Percentiles rank a stretch among this genome's conserved stretches.
phyloP scores from a whole-genome alignment of 2,329 filamentous ascomycete species.

The Penicillium sp. region DNA sequence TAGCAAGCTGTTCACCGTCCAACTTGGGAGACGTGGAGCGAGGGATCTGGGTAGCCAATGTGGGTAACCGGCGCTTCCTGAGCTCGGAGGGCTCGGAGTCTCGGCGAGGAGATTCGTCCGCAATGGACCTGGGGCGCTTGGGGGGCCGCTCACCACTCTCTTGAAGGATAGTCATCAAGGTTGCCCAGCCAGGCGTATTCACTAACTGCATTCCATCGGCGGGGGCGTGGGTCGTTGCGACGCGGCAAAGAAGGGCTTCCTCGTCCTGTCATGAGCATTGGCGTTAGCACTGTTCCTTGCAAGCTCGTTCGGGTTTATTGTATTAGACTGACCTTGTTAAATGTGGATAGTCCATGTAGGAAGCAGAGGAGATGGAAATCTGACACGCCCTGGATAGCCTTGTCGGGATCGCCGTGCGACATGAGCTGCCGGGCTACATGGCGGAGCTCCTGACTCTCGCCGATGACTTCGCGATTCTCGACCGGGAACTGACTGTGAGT shows the following conservation, averaged over 20 bases:
- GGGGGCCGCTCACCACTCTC: slow-evolving; percentile 94
- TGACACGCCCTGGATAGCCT: slow-evolving; percentile 65
- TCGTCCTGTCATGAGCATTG: slow-evolving; percentile 62
- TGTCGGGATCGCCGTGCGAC: slow-evolving; percentile 55
- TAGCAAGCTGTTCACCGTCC: slow-evolving; percentile 57
- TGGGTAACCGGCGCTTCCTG: slow-evolving; percentile 25
- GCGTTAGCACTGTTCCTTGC: slow-evolving; percentile 12
- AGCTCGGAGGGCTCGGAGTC: slow-evolving; percentile 30
- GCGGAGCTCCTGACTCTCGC: slow-evolving; percentile 74
- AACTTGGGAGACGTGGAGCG: slow-evolving; percentile 39
- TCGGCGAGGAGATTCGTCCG: slow-evolving; percentile 36
- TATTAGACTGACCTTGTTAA: slow-evolving; percentile 66
- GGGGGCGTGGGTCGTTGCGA: slow-evolving; percentile 74
- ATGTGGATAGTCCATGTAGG: slow-evolving; percentile 69
- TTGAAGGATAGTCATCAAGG: slow-evolving; percentile 84
- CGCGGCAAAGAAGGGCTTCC: slow-evolving; percentile 74
- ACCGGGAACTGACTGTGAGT: slow-evolving; percentile 69
- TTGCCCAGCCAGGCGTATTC: slow-evolving; percentile 88
- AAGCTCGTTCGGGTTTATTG: neutral
- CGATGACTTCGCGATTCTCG: slow-evolving; percentile 83
- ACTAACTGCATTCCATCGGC: slow-evolving; percentile 76
- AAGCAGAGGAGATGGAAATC: slow-evolving; percentile 95
- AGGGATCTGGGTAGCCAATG: slow-evolving; percentile 22
- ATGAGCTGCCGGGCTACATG: slow-evolving; percentile 64
- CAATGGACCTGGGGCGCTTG: slow-evolving; percentile 55